Conservation (phyloP, 1,284 basidiomycete genomes). For the Laetiporus sulphureus region DNA sequence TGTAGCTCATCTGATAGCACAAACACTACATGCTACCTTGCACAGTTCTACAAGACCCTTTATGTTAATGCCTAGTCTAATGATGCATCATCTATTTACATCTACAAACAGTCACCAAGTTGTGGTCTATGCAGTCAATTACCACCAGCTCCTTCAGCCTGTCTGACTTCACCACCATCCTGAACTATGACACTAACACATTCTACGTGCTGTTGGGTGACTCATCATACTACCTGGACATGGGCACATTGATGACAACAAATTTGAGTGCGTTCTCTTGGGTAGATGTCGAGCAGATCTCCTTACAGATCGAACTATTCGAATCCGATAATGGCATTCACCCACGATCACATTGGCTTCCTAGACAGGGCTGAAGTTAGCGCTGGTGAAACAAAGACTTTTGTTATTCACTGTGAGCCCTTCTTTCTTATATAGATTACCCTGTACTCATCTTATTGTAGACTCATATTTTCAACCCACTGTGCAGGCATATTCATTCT, state of each 20-base stretch:
- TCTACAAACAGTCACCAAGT: slow-evolving; percentile 58
- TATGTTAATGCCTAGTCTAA: slow-evolving; percentile 74
- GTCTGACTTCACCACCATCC: slow-evolving; percentile 51
- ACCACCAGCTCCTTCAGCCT: slow-evolving; percentile 49
- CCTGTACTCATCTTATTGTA: slow-evolving; percentile 59
- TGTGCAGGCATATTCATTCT: slow-evolving; percentile 54
- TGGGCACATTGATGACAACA: slow-evolving; percentile 56
- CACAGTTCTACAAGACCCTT: slow-evolving; percentile 72
- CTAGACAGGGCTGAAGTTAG: slow-evolving; percentile 60
- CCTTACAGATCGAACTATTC: slow-evolving; percentile 47
- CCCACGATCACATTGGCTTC: slow-evolving; percentile 78
- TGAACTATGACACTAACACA: slow-evolving; percentile 87
- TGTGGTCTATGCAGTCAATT: slow-evolving; percentile 59
- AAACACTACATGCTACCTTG: slow-evolving; percentile 67
- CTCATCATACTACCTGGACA: slow-evolving; percentile 60
- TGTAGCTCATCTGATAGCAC: slow-evolving; percentile 59
- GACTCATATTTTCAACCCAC: slow-evolving; percentile 77
- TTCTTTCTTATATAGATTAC: not conserved
- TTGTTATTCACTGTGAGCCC: slow-evolving; percentile 82
- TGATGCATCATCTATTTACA: slow-evolving; percentile 57
- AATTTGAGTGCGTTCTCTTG: slow-evolving; percentile 51
- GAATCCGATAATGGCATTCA: slow-evolving; percentile 69
- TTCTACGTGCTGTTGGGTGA: slow-evolving; percentile 65
- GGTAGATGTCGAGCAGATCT: slow-evolving; percentile 46
- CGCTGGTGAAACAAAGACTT: slow-evolving; percentile 69